These are phyloP conservation scores for Cutaneotrichosporon sp. DNA, from an alignment of 1,284 basidiomycete species.

Conservation along the genomic window DNA sequence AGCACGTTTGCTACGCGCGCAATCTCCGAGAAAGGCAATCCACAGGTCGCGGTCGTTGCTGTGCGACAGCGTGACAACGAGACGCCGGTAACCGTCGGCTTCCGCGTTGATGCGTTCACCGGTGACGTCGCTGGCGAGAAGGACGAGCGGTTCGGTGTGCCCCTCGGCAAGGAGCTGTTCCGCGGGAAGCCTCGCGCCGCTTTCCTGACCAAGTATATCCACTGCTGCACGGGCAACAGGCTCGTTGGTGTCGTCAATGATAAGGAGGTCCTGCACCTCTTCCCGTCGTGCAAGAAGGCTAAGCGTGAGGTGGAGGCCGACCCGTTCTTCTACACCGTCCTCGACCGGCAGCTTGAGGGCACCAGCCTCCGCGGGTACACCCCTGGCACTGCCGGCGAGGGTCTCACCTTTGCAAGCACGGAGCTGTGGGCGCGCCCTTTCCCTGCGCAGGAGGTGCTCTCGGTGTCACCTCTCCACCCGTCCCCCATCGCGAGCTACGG, in stretches of 20 bases:
- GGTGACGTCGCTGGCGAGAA: constrained; percentile 53
- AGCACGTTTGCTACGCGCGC: constrained; percentile 37
- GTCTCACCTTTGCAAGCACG: constrained; percentile 4
- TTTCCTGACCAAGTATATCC: constrained; percentile 41
- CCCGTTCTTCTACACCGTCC: constrained; percentile 32
- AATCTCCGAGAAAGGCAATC: constrained; percentile 31
- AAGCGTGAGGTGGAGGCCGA: constrained; percentile 27
- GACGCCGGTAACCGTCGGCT: constrained; percentile 57
- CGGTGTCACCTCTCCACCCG: constrained; percentile 23
- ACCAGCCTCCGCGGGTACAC: constrained; percentile 17
- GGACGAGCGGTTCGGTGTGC: constrained; percentile 22
- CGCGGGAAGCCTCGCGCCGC: constrained; percentile 26
- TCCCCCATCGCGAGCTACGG: constrained; percentile 70
- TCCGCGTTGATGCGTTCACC: constrained; percentile 72
- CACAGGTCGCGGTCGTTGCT: constrained; percentile 41
- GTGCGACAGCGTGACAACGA: constrained; percentile 9
- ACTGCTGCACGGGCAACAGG: constrained; percentile 39
- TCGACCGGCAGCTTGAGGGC: constrained; percentile 19
- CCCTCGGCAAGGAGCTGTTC: constrained; percentile 35
- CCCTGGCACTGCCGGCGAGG: constrained; percentile 8
- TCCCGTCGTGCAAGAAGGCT: constrained; percentile 46
- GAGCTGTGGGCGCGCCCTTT: constrained; percentile 60
- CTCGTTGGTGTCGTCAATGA: constrained; percentile 41
- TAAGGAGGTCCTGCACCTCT: constrained; percentile 36
- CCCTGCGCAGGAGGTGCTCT: constrained; percentile 54